phyloP scores from a whole-genome alignment of 495 filamentous ascomycete genomes.

The Penicillium herquei region DNA sequence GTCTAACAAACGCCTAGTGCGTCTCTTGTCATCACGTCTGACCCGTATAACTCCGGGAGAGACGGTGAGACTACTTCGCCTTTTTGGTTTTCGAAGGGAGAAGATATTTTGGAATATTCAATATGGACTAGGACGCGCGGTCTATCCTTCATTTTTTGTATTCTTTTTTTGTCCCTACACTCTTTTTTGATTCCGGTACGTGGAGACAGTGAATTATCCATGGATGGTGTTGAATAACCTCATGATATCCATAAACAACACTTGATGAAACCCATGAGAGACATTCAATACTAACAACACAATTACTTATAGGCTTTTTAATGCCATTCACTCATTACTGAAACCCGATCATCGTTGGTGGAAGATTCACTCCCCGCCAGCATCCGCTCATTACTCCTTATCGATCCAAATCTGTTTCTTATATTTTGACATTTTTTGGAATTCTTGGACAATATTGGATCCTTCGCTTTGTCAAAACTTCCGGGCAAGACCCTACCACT shows the following conservation, averaged over 20 bases:
- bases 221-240: neutral
- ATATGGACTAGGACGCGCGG: constrained; percentile 21
- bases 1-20: constrained; percentile 10
- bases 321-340: constrained; percentile 14
- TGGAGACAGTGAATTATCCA: neutral
- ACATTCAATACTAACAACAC: neutral
- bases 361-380: constrained; percentile 3
- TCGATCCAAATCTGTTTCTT: no score
- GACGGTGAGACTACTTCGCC: constrained; percentile 7
- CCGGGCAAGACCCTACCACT: constrained; percentile 20
- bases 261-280: neutral
- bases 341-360: constrained; percentile 6
- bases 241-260: neutral
- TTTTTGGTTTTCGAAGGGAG: neutral
- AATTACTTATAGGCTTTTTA: neutral
- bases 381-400: constrained; percentile 20
- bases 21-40: constrained; percentile 4
- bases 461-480: constrained; percentile 6
- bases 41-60: constrained; percentile 10
- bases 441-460: neutral
- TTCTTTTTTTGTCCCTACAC: constrained; percentile 10
- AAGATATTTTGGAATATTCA: constrained; percentile 7
- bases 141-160: constrained; percentile 1
- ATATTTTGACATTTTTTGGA: no score
- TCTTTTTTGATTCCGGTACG: constrained; percentile 23